phyloP scores from a whole-genome alignment of 768 basidiomycete genomes.

The Leccinum broughii region DNA sequence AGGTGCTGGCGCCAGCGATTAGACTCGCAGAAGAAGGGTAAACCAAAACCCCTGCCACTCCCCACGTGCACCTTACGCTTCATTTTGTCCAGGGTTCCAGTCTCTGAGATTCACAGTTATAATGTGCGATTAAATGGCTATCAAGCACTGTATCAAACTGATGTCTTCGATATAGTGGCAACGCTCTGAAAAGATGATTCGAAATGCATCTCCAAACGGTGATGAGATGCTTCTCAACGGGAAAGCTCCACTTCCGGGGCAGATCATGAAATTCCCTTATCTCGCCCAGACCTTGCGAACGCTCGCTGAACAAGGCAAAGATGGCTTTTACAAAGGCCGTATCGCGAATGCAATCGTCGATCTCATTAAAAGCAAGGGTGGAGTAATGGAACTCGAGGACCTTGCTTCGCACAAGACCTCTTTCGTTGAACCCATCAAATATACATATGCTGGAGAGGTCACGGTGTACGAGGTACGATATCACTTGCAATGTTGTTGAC shows the following conservation, averaged over 20 bases:
- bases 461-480: conserved; percentile 84
- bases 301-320: conserved; percentile 78
- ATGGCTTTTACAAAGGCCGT: conserved; percentile 92
- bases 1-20: conserved; percentile 88
- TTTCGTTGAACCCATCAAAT: conserved; percentile 88
- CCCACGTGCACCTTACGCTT: conserved; percentile 1
- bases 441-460: conserved; percentile 82
- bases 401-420: conserved; percentile 78
- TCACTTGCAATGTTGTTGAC: not conserved
- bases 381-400: conserved; percentile 93
- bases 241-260: conserved; percentile 80
- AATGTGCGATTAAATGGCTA: conserved; percentile 40
- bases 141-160: not conserved
- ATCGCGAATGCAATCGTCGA: conserved; percentile 89
- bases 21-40: conserved; percentile 90
- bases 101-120: conserved; percentile 76
- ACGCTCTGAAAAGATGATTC: conserved; percentile 62
- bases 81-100: conserved; percentile 61
- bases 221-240: conserved; percentile 86
- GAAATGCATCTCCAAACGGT: conserved; percentile 82
- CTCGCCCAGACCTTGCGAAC: conserved; percentile 83
- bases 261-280: conserved; percentile 78
- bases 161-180: conserved; percentile 41
- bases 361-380: conserved; percentile 81
- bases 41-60: conserved; percentile 12